These are phyloP conservation scores for Liquidambar formosana DNA, from an alignment of 164 flowering plant genomes.

Conservation along the genomic window DNA sequence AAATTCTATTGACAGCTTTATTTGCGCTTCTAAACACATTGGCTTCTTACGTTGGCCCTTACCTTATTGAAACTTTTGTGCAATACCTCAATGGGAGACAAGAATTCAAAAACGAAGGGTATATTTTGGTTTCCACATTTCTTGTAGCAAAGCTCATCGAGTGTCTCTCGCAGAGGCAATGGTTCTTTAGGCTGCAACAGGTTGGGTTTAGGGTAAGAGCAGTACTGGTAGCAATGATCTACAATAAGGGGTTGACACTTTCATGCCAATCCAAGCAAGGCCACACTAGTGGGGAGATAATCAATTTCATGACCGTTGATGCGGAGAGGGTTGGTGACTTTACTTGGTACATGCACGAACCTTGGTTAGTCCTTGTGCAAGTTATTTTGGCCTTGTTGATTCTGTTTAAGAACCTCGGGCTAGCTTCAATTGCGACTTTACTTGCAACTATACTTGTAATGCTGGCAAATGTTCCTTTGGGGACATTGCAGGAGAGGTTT, in stretches of 20 bases:
- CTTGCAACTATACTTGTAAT: constrained; percentile 53
- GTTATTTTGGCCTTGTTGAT: constrained; percentile 55
- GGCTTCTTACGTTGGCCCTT: too few relatives aligned
- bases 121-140: too few relatives aligned
- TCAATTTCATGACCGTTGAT: constrained; percentile 76
- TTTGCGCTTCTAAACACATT: constrained; percentile 36
- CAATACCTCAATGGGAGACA: too few relatives aligned
- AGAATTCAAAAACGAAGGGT: too few relatives aligned
- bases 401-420: constrained; percentile 67
- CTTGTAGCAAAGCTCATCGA: too few relatives aligned
- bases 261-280: too few relatives aligned
- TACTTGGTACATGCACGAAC: constrained; percentile 66
- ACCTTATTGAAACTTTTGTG: too few relatives aligned
- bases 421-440: constrained; percentile 57
- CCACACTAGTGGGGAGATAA: constrained; percentile 80
- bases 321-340: constrained; percentile 66
- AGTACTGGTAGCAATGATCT: constrained; percentile 48
- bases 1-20: too few relatives aligned
- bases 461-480: constrained; percentile 61
- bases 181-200: too few relatives aligned
- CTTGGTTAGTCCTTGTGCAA: constrained; percentile 63
- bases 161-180: too few relatives aligned
- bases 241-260: constrained; percentile 63
- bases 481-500: constrained; percentile 44
- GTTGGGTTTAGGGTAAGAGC: constrained; percentile 48